phyloP scores from a whole-genome alignment of 148 eudicot genomes.

The Rhododendron kiyosumense region DNA sequence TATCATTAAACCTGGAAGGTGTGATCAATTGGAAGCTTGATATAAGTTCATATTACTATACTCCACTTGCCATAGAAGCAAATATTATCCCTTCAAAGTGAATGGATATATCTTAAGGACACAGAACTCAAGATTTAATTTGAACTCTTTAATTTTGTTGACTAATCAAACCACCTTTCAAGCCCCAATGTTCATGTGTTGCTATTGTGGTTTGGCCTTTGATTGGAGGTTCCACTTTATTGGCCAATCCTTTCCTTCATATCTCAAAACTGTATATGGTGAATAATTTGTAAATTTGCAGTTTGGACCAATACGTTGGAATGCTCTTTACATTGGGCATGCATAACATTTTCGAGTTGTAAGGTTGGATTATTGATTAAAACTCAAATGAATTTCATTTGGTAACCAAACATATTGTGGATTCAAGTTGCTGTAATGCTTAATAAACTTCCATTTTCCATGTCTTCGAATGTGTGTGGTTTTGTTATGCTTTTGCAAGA shows the following conservation, averaged over 20 bases:
- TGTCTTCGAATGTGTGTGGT: neutral
- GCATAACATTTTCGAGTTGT: neutral
- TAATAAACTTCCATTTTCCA: neutral
- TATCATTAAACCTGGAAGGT: slow-evolving; percentile 74
- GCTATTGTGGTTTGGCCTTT: neutral
- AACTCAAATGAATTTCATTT: neutral
- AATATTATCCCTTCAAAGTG: neutral
- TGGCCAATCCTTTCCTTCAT: neutral
- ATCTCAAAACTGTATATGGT: neutral
- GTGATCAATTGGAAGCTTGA: neutral
- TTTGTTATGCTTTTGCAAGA: neutral
- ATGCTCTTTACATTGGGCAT: neutral
- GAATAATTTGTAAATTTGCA: neutral
- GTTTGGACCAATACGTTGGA: neutral
- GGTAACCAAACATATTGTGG: neutral
- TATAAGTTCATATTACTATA: neutral
- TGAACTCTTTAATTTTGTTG: neutral
- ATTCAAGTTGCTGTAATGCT: neutral
- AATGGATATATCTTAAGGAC: neutral
- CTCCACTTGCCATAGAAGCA: neutral
- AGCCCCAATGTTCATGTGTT: neutral
- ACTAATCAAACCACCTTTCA: neutral
- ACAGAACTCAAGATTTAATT: neutral
- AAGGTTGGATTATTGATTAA: neutral
- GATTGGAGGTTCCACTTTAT: neutral